A percentile compares a stretch with the other conserved stretches of the same genome.
phyloP scores from a whole-genome alignment of 148 eudicot species.

The Rhododendron kiyosumense region DNA sequence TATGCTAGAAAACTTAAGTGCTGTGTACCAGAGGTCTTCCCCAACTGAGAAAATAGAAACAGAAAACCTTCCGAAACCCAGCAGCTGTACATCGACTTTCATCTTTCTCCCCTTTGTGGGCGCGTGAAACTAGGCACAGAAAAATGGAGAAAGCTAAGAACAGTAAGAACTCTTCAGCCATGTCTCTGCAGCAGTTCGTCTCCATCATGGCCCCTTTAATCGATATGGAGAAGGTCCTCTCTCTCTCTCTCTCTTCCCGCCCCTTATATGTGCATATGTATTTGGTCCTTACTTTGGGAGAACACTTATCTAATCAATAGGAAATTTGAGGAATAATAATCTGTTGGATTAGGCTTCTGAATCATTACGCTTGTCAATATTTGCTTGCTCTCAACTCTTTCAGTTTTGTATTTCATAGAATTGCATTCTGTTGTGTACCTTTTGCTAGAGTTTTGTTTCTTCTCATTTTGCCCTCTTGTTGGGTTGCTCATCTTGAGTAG shows the following conservation, averaged over 20 bases:
- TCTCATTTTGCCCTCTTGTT: not conserved
- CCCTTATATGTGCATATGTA: not conserved
- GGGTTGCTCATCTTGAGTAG: not conserved
- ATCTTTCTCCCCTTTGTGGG: too few species aligned
- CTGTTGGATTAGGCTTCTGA: not conserved
- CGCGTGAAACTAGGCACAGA: not conserved
- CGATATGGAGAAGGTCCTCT: conserved; percentile 78
- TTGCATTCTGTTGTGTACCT: not conserved
- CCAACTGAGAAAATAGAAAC: too few species aligned
- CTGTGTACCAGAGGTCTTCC: too few species aligned
- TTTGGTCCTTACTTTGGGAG: not conserved
- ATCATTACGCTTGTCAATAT: not conserved
- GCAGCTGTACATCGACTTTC: too few species aligned
- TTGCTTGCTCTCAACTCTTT: not conserved
- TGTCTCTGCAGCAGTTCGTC: conserved; percentile 62
- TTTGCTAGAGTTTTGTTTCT: not conserved
- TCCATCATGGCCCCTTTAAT: conserved; percentile 74
- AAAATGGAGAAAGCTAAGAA: not conserved
- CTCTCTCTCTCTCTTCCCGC: not conserved
- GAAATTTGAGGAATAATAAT: not conserved
- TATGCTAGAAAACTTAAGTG: too few species aligned
- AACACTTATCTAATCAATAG: not conserved
- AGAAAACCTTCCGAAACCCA: too few species aligned
- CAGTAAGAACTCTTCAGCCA: conserved; percentile 1
- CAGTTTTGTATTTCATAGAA: not conserved